phyloP scores from a whole-genome alignment of 2,329 filamentous ascomycete species.

The Rhynchosporium agropyri region DNA sequence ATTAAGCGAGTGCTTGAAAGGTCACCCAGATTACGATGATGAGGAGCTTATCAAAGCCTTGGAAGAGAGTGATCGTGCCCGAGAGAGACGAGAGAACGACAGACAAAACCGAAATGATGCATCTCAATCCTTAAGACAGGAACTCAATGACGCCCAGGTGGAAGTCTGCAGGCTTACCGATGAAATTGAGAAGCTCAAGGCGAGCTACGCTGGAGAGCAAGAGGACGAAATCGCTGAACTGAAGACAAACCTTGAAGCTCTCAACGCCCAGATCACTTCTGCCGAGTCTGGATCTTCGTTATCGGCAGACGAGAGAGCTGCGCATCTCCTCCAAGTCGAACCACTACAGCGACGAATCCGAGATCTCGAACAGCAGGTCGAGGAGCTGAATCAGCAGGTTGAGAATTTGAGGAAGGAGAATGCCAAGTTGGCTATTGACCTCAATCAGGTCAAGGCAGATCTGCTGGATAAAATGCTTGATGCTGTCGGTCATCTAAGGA shows the following conservation, averaged over 20 bases:
- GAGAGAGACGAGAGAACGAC: background rate
- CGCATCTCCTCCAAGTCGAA: background rate
- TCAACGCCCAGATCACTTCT: background rate
- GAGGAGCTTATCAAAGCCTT: background rate
- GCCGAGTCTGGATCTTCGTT: background rate
- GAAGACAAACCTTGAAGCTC: background rate
- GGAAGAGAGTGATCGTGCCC: background rate
- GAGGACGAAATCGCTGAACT: background rate
- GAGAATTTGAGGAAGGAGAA: background rate
- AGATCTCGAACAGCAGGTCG: conserved; percentile 16
- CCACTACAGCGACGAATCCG: background rate
- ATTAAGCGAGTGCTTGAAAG: background rate
- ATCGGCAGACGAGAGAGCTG: background rate
- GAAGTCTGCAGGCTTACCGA: background rate
- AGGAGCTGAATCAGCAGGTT: conserved; percentile 21
- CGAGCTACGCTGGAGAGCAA: background rate
- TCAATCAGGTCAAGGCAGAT: background rate
- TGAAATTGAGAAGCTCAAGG: background rate
- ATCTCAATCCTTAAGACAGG: background rate
- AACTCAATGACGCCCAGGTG: background rate
- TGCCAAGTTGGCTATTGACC: background rate
- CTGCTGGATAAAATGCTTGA: background rate
- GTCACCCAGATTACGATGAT: background rate
- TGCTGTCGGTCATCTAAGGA: background rate
- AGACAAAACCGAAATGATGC: background rate